phyloP scores from a whole-genome alignment of 2,329 filamentous ascomycete species.

The Colletotrichum sp. region DNA sequence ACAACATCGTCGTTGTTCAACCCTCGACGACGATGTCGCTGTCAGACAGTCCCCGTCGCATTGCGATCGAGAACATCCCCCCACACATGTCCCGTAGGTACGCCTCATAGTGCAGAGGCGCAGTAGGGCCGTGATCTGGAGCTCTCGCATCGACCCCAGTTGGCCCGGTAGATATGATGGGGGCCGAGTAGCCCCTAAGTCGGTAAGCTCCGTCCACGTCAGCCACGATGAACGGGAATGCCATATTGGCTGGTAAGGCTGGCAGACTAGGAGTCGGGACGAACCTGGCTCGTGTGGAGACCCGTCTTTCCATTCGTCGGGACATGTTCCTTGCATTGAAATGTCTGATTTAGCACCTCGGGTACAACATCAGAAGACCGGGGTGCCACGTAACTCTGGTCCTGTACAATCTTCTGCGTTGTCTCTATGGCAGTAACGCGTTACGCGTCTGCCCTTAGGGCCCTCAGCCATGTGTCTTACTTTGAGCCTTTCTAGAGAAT shows the following conservation, averaged over 20 bases:
- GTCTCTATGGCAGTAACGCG: background rate
- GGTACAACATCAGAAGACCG: background rate
- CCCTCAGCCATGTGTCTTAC: background rate
- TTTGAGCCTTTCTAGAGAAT: background rate
- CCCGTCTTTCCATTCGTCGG: background rate
- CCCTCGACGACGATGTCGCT: background rate
- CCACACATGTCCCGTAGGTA: background rate
- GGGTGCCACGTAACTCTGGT: background rate
- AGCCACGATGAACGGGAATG: background rate
- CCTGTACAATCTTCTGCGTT: background rate
- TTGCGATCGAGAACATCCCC: background rate
- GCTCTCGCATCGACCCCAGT: background rate
- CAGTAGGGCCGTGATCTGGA: background rate
- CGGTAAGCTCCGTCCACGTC: background rate
- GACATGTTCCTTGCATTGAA: background rate
- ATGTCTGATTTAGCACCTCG: background rate
- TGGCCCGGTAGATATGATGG: background rate
- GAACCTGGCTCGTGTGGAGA: background rate
- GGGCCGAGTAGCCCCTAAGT: background rate
- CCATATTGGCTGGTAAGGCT: background rate
- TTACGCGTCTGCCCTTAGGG: background rate
- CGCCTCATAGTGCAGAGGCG: slow-evolving; percentile 11
- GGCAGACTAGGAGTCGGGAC: background rate
- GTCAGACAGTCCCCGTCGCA: background rate
- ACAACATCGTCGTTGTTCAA: background rate